Percentiles rank a stretch among this genome's conserved stretches.
phyloP scores from a whole-genome alignment of 2,329 filamentous ascomycete genomes.

The Colletotrichum lindemuthianum region DNA sequence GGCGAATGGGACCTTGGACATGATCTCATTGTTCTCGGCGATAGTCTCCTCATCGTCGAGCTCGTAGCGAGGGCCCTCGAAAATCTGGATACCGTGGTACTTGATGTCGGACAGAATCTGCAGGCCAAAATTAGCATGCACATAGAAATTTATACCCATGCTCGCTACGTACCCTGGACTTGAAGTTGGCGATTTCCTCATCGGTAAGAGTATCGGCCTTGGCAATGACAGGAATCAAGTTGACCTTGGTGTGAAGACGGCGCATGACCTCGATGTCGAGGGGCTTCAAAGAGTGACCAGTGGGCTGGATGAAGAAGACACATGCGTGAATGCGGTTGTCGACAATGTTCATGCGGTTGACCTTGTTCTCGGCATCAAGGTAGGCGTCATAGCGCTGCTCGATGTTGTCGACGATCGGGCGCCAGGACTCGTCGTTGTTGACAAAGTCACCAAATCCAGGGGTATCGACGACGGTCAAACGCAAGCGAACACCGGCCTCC shows the following conservation, averaged over 20 bases:
- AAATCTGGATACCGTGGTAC: slow-evolving; percentile 98
- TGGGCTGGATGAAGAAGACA: slow-evolving; percentile 99
- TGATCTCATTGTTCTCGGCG: slow-evolving; percentile 99
- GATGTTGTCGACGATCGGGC: slow-evolving; percentile 99
- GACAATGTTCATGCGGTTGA: slow-evolving; percentile 99
- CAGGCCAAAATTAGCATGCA: slow-evolving; percentile 20
- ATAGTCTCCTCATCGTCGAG: slow-evolving; percentile 99
- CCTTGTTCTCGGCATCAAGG: slow-evolving; percentile 99
- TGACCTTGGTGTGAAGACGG: slow-evolving; percentile 99
- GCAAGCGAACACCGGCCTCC: slow-evolving; percentile 96
- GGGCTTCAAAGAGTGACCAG: slow-evolving; percentile 97
- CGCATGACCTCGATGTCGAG: slow-evolving; percentile 99
- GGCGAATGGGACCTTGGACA: slow-evolving; percentile 99
- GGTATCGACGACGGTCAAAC: slow-evolving; percentile 96
- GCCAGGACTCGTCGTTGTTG: slow-evolving; percentile 99
- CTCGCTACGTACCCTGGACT: slow-evolving; percentile 81
- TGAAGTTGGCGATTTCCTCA: slow-evolving; percentile 94
- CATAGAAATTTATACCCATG: background rate
- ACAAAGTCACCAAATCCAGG: slow-evolving; percentile 99
- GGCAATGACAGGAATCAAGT: slow-evolving; percentile 98
- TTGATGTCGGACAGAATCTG: slow-evolving; percentile 97
- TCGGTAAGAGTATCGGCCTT: slow-evolving; percentile 98
- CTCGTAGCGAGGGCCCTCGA: slow-evolving; percentile 97
- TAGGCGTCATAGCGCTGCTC: slow-evolving; percentile 99
- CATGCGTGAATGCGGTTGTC: slow-evolving; percentile 99